Percentiles rank a stretch among this genome's conserved stretches.
Evolutionary conservation across 306 rosid genomes (phyloP).

Genomic region (Lablab purpureus): DNA sequence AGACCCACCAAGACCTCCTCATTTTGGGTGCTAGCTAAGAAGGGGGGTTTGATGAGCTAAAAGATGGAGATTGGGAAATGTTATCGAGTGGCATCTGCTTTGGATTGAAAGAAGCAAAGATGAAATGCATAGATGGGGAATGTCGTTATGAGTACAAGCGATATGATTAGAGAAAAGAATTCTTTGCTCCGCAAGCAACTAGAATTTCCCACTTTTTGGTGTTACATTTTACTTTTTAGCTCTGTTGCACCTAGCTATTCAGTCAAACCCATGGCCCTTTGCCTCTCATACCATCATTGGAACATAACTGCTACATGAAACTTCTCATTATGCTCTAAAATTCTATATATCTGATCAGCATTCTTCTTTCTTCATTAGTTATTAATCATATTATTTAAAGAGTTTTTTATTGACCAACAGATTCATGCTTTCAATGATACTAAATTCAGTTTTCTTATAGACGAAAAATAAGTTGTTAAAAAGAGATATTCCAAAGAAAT

Average conservation of each 20-base stretch:
- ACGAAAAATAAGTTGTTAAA: too few relatives aligned
- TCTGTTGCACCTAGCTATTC: constrained; percentile 43
- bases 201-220: constrained; percentile 55
- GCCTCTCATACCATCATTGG: constrained; percentile 61
- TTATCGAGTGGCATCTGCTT: constrained; percentile 48
- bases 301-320: constrained; percentile 62
- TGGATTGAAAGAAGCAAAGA: constrained; percentile 52
- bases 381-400: constrained; percentile 44
- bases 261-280: constrained; percentile 58
- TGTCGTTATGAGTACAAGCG: constrained; percentile 58
- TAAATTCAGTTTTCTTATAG: too few relatives aligned
- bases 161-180: constrained; percentile 61
- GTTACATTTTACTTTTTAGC: constrained; percentile 42
- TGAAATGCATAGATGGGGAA: constrained; percentile 53
- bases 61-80: constrained; percentile 42
- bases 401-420: too few relatives aligned
- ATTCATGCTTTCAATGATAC: too few relatives aligned
- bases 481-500: too few relatives aligned
- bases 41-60: constrained; percentile 39
- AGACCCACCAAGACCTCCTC: constrained; percentile 34
- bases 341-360: constrained; percentile 17
- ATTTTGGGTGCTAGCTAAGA: constrained; percentile 48
- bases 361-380: constrained; percentile 38
- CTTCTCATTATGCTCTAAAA: constrained; percentile 52
- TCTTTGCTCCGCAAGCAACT: constrained; percentile 63